Conservation (phyloP, 2,329 filamentous ascomycete species). For the Ophiocordyceps robertsii region DNA sequence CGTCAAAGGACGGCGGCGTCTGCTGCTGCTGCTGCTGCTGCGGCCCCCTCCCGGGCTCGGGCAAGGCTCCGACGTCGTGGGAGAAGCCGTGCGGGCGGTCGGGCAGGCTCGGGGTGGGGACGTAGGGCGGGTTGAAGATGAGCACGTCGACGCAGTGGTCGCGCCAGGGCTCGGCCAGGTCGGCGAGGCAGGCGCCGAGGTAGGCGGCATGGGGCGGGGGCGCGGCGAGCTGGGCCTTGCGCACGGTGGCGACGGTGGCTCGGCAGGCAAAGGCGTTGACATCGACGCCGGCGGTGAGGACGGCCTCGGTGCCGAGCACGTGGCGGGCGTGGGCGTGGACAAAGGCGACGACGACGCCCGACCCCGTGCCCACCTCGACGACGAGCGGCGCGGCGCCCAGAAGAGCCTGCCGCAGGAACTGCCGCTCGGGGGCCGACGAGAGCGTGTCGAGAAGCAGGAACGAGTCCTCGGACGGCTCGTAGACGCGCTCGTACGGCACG, state of each 20-base stretch:
- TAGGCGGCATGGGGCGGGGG: conserved; percentile 32
- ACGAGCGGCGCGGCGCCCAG: conserved; percentile 40
- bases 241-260: conserved; percentile 59
- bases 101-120: conserved; percentile 70
- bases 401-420: conserved; percentile 57
- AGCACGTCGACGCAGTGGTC: conserved; percentile 58
- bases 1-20: conserved; percentile 45
- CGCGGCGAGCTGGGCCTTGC: conserved; percentile 22
- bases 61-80: conserved; percentile 3
- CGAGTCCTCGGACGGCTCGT: conserved; percentile 93
- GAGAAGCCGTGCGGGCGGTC: conserved; percentile 22
- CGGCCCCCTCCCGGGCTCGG: too few species aligned
- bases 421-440: conserved; percentile 53
- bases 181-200: conserved; percentile 54
- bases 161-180: conserved; percentile 53
- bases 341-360: conserved; percentile 88
- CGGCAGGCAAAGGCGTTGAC: conserved; percentile 73
- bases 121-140: conserved; percentile 95
- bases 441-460: conserved; percentile 89
- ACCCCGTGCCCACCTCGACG: conserved; percentile 81
- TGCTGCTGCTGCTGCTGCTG: conserved; percentile 15
- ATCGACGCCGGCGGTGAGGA: conserved; percentile 68
- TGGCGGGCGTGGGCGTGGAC: conserved; percentile 57
- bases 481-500: conserved; percentile 76
- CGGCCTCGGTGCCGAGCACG: conserved; percentile 58